Evolutionary conservation across 169 alveolate genomes (phyloP).

Genomic region (Plasmodium ovale): DNA sequence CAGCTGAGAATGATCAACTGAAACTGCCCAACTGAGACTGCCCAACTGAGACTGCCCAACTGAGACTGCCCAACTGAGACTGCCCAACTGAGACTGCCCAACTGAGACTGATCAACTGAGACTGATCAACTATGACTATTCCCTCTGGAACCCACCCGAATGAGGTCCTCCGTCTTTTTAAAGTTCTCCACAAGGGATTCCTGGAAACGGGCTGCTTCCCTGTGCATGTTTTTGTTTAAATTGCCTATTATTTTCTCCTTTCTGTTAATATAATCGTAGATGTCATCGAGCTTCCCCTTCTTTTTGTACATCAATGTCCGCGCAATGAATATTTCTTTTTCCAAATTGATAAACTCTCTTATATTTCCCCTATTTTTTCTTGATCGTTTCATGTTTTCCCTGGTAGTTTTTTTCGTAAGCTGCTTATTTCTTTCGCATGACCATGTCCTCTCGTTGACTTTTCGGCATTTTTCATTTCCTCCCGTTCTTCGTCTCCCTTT

Average conservation of each 20-base stretch:
- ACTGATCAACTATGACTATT: no score
- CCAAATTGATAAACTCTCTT: constrained; percentile 49
- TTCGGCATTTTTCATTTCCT: not conserved
- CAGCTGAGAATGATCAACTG: no score
- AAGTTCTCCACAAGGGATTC: constrained; percentile 36
- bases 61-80: no score
- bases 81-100: no score
- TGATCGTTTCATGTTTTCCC: not conserved
- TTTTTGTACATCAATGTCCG: constrained; percentile 53
- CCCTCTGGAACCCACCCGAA: constrained; percentile 30
- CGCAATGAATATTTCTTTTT: constrained; percentile 57
- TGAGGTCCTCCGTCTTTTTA: constrained; percentile 56
- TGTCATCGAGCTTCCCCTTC: constrained; percentile 29
- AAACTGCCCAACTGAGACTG: no score
- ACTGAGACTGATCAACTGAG: no score
- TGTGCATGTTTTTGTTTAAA: constrained; percentile 28
- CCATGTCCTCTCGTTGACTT: not conserved
- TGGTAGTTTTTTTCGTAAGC: not conserved
- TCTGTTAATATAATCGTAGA: constrained; percentile 43
- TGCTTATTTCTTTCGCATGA: not conserved
- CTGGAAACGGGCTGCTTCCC: constrained; percentile 26
- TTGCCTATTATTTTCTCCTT: constrained; percentile 38
- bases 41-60: no score
- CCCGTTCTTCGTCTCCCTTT: not conserved
- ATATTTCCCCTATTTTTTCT: constrained; percentile 41